phyloP scores from a whole-genome alignment of 2,329 filamentous ascomycete species.

The Penicillium capsulatum region DNA sequence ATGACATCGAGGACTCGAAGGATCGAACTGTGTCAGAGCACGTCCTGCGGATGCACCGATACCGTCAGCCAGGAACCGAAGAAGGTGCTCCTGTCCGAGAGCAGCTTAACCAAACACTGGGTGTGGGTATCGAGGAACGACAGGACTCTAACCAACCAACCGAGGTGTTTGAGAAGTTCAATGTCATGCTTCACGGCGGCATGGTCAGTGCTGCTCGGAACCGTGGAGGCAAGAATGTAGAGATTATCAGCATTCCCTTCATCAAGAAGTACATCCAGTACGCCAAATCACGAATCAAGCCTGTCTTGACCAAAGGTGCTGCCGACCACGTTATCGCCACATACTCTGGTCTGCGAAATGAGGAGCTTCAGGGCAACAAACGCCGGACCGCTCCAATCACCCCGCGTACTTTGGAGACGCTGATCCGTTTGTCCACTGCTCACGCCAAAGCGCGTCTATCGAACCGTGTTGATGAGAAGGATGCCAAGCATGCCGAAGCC shows the following conservation, averaged over 20 bases:
- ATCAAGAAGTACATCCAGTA: slow-evolving; percentile 99
- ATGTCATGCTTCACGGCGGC: slow-evolving; percentile 90
- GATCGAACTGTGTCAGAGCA: slow-evolving; percentile 93
- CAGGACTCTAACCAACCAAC: slow-evolving; percentile 70
- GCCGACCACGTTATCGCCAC: slow-evolving; percentile 86
- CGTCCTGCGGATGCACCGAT: slow-evolving; percentile 93
- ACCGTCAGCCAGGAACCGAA: slow-evolving; percentile 85
- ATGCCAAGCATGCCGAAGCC: slow-evolving; percentile 80
- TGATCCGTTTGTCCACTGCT: slow-evolving; percentile 95
- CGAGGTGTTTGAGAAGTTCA: slow-evolving; percentile 93
- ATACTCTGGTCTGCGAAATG: slow-evolving; percentile 89
- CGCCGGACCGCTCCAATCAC: slow-evolving; percentile 92
- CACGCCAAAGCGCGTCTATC: slow-evolving; percentile 91
- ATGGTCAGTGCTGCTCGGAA: slow-evolving; percentile 75
- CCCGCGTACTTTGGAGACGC: slow-evolving; percentile 90
- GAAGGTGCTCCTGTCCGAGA: slow-evolving; percentile 94
- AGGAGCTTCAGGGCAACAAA: slow-evolving; percentile 92
- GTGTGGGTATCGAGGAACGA: slow-evolving; percentile 76
- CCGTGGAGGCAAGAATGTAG: slow-evolving; percentile 64
- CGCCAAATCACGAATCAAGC: slow-evolving; percentile 86
- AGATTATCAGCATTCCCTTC: slow-evolving; percentile 93
- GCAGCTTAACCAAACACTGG: slow-evolving; percentile 74
- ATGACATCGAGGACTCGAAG: slow-evolving; percentile 91
- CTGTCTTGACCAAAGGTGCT: slow-evolving; percentile 82
- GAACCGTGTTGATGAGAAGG: slow-evolving; percentile 80